A percentile compares a stretch with the other conserved stretches of the same genome.
Evolutionary conservation across 177 flowering plant species (phyloP).

Genomic region (Vitis hybrid): DNA sequence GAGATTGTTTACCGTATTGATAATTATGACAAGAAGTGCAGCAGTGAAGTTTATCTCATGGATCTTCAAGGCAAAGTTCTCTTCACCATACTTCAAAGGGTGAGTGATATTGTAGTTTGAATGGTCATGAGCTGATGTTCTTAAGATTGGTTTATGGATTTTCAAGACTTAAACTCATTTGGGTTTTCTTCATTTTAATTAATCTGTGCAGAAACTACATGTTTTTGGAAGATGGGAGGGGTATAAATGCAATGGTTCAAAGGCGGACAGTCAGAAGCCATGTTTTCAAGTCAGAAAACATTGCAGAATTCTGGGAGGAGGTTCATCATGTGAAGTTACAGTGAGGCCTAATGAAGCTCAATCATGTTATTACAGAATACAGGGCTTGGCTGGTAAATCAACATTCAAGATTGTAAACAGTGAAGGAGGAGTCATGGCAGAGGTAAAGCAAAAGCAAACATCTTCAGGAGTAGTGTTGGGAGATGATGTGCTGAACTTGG

Average conservation of each 20-base stretch:
- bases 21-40: constrained; percentile 51
- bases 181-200: not conserved
- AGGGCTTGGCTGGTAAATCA: constrained; percentile 26
- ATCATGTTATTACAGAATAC: constrained; percentile 22
- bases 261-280: constrained; percentile 27
- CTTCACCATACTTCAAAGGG: constrained; percentile 52
- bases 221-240: constrained; percentile 53
- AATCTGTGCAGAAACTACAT: constrained; percentile 36
- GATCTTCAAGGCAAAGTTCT: constrained; percentile 56
- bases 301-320: constrained; percentile 17
- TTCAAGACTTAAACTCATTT: too few species aligned
- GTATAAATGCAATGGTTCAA: constrained; percentile 24
- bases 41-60: constrained; percentile 59
- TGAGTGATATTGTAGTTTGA: constrained; percentile 7
- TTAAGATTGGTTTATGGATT: too few species aligned
- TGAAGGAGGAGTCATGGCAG: constrained; percentile 47
- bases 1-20: constrained; percentile 65
- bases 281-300: constrained; percentile 52
- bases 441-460: constrained; percentile 53
- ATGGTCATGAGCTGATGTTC: not conserved
- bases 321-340: constrained; percentile 28
- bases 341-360: constrained; percentile 15
- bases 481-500: constrained; percentile 51
- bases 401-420: constrained; percentile 35
- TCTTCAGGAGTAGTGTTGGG: constrained; percentile 43